phyloP scores from a whole-genome alignment of 2,329 filamentous ascomycete species.

The Neofusicoccum laricinum region DNA sequence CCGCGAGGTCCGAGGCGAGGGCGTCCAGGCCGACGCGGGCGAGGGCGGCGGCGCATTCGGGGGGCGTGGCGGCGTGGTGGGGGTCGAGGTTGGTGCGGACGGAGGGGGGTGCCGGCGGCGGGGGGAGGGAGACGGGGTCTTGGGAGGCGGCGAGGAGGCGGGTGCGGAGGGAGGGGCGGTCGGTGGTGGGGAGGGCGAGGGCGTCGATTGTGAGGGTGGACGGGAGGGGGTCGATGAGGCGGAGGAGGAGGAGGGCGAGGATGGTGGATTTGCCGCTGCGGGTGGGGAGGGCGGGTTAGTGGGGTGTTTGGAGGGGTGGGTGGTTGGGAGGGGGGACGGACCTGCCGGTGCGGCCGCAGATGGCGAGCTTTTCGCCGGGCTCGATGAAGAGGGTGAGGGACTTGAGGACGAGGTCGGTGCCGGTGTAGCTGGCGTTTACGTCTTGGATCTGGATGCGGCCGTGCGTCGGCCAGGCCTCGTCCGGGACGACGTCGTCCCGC shows the following conservation, averaged over 20 bases:
- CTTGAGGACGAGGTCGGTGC: conserved; percentile 39
- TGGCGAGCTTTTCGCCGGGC: conserved; percentile 48
- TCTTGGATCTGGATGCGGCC: conserved; percentile 44
- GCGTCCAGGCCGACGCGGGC: conserved; percentile 15
- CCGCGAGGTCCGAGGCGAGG: no score
- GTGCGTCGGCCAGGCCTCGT: conserved; percentile 39
- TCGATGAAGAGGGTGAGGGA: conserved; percentile 46
- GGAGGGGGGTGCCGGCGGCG: conserved; percentile 40
- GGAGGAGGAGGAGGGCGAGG: conserved; percentile 48
- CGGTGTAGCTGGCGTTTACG: conserved; percentile 42
- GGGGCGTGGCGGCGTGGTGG: neutral
- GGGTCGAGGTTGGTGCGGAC: conserved; percentile 32
- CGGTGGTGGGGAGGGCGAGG: neutral
- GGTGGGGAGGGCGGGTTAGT: neutral
- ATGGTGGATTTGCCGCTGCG: conserved; percentile 54
- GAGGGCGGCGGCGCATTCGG: neutral
- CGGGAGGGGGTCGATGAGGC: conserved; percentile 42
- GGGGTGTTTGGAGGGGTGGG: neutral
- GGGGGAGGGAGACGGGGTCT: conserved; percentile 50
- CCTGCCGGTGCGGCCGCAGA: conserved; percentile 55
- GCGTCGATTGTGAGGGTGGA: neutral
- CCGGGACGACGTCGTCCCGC: conserved; percentile 40
- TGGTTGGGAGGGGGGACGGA: conserved; percentile 19
- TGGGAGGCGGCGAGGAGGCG: conserved; percentile 50
- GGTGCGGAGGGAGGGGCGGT: conserved; percentile 39